Base-by-base conservation (phyloP, 2,329 filamentous ascomycete species). In the Colletotrichum sp. region DNA sequence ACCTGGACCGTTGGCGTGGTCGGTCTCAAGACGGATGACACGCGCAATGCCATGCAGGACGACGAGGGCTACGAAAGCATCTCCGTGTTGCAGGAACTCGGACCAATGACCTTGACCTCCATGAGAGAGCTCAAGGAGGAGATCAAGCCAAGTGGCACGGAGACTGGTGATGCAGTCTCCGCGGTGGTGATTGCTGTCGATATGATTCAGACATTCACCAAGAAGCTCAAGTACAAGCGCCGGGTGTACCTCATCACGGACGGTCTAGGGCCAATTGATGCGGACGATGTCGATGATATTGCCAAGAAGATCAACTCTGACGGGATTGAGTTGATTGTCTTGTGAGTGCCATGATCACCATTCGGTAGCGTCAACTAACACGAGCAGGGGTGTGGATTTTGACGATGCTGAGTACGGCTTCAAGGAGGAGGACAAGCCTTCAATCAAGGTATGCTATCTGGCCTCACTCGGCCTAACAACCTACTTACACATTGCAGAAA, bases 391-490 rank as follows among this genome's bases (percentile, higher is more conserved):
- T 16, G 92, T 98, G 22, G 97, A 99, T 83, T 99, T 99, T 84
- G 96, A 99, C 82, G 96, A 98, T 83, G 83, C 92, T 2, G 96
- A 98, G 3, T 98, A 94, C 81, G 96, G 96, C 57, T 95, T 95
- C 82, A 98, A 98, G 83, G 96, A 99, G 85, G 96, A 98, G 83
- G 91, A 94, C 78, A 99, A 99, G 83, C 86, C 93, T 22, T 79
- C 83, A 1, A 83, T 84, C 68, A 99, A 99, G 89, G 93, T 93
- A 81, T 55, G 69, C 68, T 36, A 82, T 2, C 32, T 60, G 16
- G 24, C 26, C 26, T 7, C 9, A 15, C 5, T 30, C 8, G 18
- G 6, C 39, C 39, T 10, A 18, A 10, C 8, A 55, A 6, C 2
- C 34, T 3, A 69, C 77, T 73, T 8, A 76, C 34, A 26, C 30